phyloP scores from a whole-genome alignment of 345 rosid genomes.

The Dimocarpus longan region DNA sequence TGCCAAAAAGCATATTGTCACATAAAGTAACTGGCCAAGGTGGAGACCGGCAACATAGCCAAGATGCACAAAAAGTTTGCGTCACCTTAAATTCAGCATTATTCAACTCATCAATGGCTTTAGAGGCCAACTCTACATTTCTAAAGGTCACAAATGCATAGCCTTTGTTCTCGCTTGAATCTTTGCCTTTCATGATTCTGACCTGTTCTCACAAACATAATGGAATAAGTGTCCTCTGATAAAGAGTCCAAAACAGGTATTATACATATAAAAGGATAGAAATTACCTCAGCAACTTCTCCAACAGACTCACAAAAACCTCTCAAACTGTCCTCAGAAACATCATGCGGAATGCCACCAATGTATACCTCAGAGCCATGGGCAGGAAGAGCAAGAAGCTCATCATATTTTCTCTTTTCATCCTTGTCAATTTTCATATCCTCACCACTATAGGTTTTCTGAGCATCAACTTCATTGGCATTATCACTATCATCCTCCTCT shows the following conservation, averaged over 20 bases:
- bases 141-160: slow-evolving; percentile 72
- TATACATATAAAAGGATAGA: background rate
- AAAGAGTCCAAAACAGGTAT: background rate
- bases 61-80: slow-evolving; percentile 11
- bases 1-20: background rate
- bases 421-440: slow-evolving; percentile 32
- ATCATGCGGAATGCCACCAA: slow-evolving; percentile 66
- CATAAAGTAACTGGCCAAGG: background rate
- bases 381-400: slow-evolving; percentile 71
- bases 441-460: slow-evolving; percentile 19
- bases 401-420: slow-evolving; percentile 52
- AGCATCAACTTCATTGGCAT: slow-evolving; percentile 23
- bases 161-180: slow-evolving; percentile 60
- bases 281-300: slow-evolving; percentile 65
- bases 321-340: slow-evolving; percentile 53
- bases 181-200: slow-evolving; percentile 64
- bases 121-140: slow-evolving; percentile 60
- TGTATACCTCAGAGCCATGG: slow-evolving; percentile 70
- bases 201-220: slow-evolving; percentile 40
- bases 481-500: slow-evolving; percentile 35
- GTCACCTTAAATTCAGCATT: slow-evolving; percentile 62
- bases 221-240: background rate
- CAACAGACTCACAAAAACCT: slow-evolving; percentile 60
- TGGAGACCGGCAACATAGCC: slow-evolving; percentile 3
- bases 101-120: slow-evolving; percentile 62